phyloP scores from a whole-genome alignment of 2,329 filamentous ascomycete genomes.

The Aureobasidium sp. region DNA sequence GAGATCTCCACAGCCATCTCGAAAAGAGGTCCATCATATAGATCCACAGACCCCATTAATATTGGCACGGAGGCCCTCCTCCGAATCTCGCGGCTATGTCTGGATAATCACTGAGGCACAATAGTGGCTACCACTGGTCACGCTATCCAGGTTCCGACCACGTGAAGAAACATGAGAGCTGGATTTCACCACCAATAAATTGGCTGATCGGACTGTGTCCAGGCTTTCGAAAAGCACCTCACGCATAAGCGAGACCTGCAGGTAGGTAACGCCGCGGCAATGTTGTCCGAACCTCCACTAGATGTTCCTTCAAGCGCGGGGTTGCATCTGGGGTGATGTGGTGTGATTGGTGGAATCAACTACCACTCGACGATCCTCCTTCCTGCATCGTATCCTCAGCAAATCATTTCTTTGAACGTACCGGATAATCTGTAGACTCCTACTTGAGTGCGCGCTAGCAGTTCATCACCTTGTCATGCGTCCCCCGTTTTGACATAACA shows the following conservation, averaged over 20 bases:
- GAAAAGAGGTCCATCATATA: no score
- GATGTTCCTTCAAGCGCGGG: not conserved
- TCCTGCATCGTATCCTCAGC: not conserved
- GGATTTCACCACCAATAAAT: constrained; percentile 4
- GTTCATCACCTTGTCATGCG: not conserved
- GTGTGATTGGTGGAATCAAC: constrained; percentile 10
- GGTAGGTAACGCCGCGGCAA: not conserved
- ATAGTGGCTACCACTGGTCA: no score
- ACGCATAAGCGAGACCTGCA: constrained; percentile 1
- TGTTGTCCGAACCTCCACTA: not conserved
- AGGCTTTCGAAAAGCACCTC: not conserved
- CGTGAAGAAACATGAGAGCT: not conserved
- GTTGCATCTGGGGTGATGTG: not conserved
- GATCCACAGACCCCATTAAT: no score
- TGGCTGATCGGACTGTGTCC: not conserved
- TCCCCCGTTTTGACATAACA: not conserved
- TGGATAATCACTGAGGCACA: not conserved
- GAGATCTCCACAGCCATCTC: no score
- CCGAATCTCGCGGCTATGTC: not conserved
- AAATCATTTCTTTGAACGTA: constrained; percentile 1
- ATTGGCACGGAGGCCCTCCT: not conserved
- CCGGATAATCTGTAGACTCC: not conserved
- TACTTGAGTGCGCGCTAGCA: not conserved
- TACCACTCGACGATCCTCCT: not conserved
- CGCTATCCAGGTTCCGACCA: not conserved